Percentiles rank a stretch among this genome's conserved stretches.
These are phyloP conservation scores for Omphalotus guepiniiformis DNA, from an alignment of 768 basidiomycete species.

Conservation along the genomic window DNA sequence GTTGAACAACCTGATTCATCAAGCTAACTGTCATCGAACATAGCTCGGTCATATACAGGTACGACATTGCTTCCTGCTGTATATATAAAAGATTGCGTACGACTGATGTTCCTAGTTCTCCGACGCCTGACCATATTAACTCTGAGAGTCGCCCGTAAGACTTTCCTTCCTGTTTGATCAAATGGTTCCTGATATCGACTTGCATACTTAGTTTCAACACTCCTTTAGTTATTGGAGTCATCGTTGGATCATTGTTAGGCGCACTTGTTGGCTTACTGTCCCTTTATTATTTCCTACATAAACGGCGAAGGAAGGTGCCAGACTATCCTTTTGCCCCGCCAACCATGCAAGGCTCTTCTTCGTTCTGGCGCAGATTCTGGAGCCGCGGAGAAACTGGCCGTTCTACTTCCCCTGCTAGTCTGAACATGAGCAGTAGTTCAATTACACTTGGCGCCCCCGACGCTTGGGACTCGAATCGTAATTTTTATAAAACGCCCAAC, in stretches of 20 bases:
- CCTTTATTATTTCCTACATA: background rate
- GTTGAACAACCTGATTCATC: too few relatives aligned
- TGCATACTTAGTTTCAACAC: background rate
- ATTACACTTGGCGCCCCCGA: too few relatives aligned
- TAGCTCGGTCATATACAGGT: background rate
- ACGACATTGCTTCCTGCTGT: background rate
- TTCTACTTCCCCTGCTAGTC: background rate
- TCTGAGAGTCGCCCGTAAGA: too few relatives aligned
- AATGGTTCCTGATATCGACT: too few relatives aligned
- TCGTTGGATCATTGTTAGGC: background rate
- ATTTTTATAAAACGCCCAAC: slow-evolving; percentile 5
- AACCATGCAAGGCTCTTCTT: background rate
- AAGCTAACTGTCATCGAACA: too few relatives aligned
- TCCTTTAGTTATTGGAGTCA: background rate
- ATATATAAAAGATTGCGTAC: background rate
- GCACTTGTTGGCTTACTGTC: background rate
- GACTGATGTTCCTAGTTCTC: background rate
- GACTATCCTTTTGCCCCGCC: background rate
- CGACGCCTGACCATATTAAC: too few relatives aligned
- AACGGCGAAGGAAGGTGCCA: background rate
- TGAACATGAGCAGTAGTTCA: background rate
- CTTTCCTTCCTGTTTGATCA: too few relatives aligned
- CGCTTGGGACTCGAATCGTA: background rate
- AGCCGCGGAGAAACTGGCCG: background rate
- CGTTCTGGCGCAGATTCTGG: background rate